phyloP scores from a whole-genome alignment of 306 rosid species.

The Cucurbita moschata region DNA sequence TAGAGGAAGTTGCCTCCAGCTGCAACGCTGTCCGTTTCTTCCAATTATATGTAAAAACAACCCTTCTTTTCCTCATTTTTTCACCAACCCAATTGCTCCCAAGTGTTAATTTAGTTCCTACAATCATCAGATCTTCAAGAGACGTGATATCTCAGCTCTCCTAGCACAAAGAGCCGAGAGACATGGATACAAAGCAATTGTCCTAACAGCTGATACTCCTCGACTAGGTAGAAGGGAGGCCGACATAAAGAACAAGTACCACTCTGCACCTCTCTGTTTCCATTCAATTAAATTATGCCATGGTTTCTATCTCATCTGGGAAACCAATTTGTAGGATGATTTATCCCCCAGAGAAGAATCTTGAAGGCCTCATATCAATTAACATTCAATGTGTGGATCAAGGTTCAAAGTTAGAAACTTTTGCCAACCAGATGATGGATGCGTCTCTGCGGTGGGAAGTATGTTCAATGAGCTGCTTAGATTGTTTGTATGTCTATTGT shows the following conservation, averaged over 20 bases:
- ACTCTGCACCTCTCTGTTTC: neutral
- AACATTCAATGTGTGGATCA: conserved; percentile 6
- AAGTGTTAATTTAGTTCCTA: neutral
- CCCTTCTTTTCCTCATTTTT: neutral
- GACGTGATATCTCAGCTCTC: conserved; percentile 29
- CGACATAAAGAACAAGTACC: conserved; percentile 45
- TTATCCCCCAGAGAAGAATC: conserved; percentile 37
- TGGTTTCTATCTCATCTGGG: neutral
- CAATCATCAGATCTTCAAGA: conserved; percentile 31
- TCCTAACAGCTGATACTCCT: conserved; percentile 43
- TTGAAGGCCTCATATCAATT: conserved; percentile 35
- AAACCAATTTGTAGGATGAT: conserved; percentile 26
- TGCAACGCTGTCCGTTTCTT: conserved; percentile 56
- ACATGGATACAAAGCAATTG: conserved; percentile 44
- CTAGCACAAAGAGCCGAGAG: conserved; percentile 46
- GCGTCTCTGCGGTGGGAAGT: conserved; percentile 50
- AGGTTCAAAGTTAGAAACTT: conserved; percentile 33
- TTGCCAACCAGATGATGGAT: conserved; percentile 13
- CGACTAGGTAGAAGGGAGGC: conserved; percentile 55
- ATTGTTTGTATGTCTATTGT: neutral
- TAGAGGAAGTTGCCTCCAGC: conserved; percentile 61
- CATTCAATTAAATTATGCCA: too few relatives aligned
- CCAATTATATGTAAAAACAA: conserved; percentile 39
- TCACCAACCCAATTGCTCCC: neutral
- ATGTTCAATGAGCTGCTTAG: neutral